These are phyloP conservation scores for Penicillium vulpinum DNA, from an alignment of 2,329 filamentous ascomycete genomes.

Conservation along the genomic window DNA sequence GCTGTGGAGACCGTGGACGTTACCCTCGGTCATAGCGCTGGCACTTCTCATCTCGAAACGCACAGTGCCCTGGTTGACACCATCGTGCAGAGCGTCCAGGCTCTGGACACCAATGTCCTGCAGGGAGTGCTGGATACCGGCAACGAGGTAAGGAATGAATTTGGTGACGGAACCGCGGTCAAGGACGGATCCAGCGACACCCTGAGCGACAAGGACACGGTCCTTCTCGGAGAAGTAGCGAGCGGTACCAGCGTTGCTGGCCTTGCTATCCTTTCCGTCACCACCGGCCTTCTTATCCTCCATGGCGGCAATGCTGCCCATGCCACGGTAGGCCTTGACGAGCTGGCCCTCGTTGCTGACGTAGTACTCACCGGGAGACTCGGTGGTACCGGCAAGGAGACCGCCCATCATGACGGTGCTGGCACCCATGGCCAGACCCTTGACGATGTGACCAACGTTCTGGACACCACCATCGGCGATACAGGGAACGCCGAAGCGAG, in stretches of 20 bases:
- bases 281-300: slow-evolving; percentile 94
- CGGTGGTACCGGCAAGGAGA: slow-evolving; percentile 92
- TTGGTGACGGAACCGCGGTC: slow-evolving; percentile 76
- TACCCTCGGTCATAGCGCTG: slow-evolving; percentile 93
- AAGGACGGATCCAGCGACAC: slow-evolving; percentile 73
- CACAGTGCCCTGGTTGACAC: slow-evolving; percentile 71
- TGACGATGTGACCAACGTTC: slow-evolving; percentile 98
- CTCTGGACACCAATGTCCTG: slow-evolving; percentile 91
- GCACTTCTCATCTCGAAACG: slow-evolving; percentile 93
- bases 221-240: slow-evolving; percentile 98
- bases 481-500: slow-evolving; percentile 91
- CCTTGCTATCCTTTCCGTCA: slow-evolving; percentile 67
- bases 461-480: slow-evolving; percentile 98
- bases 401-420: slow-evolving; percentile 99
- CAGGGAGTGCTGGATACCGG: slow-evolving; percentile 94
- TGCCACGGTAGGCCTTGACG: slow-evolving; percentile 98
- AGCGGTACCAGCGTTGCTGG: slow-evolving; percentile 86
- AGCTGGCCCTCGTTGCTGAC: slow-evolving; percentile 96
- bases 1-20: slow-evolving; percentile 93
- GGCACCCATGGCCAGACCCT: slow-evolving; percentile 91
- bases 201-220: slow-evolving; percentile 90
- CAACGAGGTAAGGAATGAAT: slow-evolving; percentile 93
- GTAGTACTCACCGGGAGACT: slow-evolving; percentile 95
- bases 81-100: slow-evolving; percentile 71
- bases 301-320: slow-evolving; percentile 99